Conservation (phyloP, 108 stramenopile genomes). For the Schizochytrium sp. region DNA sequence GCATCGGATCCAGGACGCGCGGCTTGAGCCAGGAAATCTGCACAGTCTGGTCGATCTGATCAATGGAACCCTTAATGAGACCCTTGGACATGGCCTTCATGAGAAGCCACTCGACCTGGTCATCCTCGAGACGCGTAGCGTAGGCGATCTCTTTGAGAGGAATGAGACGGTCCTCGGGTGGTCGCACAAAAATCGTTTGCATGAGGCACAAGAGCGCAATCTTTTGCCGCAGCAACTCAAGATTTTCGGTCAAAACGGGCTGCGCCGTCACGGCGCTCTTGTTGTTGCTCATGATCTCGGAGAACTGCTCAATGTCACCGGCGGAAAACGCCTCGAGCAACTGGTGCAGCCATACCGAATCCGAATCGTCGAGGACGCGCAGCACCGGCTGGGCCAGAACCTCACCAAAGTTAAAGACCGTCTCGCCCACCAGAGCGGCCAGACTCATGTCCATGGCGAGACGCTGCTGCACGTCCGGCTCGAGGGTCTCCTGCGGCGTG, state of each 20-base stretch:
- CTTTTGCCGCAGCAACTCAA: constrained; percentile 80
- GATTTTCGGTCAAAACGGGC: constrained; percentile 70
- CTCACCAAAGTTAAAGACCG: constrained; percentile 92
- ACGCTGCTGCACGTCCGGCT: constrained; percentile 33
- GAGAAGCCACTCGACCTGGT: constrained; percentile 94
- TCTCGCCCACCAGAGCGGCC: constrained; percentile 89
- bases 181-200: constrained; percentile 79
- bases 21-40: constrained; percentile 95
- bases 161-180: constrained; percentile 73
- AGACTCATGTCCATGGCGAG: constrained; percentile 81
- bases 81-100: constrained; percentile 89
- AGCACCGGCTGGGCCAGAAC: constrained; percentile 79
- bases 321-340: constrained; percentile 68
- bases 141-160: constrained; percentile 75
- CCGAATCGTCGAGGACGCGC: constrained; percentile 50
- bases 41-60: constrained; percentile 71
- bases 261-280: constrained; percentile 58
- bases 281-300: constrained; percentile 47
- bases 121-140: constrained; percentile 53
- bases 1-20: constrained; percentile 68
- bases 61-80: constrained; percentile 74
- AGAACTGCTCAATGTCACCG: constrained; percentile 76
- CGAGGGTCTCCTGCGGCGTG: constrained; percentile 46
- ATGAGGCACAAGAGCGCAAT: constrained; percentile 84
- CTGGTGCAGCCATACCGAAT: constrained; percentile 67